Evolutionary conservation across 2,329 filamentous ascomycete genomes (phyloP).

Genomic region (Metarhizium guizhouense): DNA sequence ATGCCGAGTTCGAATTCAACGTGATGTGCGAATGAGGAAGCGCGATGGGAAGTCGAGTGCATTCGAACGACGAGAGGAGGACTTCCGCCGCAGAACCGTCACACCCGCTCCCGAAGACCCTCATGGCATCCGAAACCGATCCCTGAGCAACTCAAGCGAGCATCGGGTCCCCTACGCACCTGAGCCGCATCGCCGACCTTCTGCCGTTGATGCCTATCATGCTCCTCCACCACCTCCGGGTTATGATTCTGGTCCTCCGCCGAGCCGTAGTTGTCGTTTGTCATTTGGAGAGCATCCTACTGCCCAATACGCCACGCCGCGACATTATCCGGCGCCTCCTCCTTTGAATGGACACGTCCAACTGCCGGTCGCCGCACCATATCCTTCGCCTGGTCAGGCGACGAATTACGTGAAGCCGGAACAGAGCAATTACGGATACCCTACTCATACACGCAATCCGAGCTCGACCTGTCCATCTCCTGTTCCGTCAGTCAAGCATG

Average conservation of each 20-base stretch:
- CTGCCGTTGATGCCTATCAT: constrained; percentile 35
- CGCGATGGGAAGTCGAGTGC: constrained; percentile 60
- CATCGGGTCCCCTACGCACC: constrained; percentile 32
- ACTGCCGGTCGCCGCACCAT: constrained; percentile 24
- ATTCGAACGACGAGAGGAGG: constrained; percentile 56
- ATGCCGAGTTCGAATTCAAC: constrained; percentile 88
- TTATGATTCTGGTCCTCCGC: constrained; percentile 20
- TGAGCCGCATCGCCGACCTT: constrained; percentile 36
- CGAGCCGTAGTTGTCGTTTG: constrained; percentile 19
- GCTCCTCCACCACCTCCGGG: constrained; percentile 25
- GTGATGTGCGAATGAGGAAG: constrained; percentile 87
- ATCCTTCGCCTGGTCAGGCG: constrained; percentile 25
- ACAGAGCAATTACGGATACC: constrained; percentile 30
- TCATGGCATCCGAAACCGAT: constrained; percentile 40
- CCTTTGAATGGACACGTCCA: constrained; percentile 20
- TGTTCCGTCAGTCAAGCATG: constrained; percentile 19
- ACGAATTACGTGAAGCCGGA: constrained; percentile 22
- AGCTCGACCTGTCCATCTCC: constrained; percentile 23
- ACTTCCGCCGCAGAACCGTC: constrained; percentile 35
- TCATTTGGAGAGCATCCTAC: constrained; percentile 24
- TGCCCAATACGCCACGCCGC: constrained; percentile 25
- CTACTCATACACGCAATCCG: constrained; percentile 15
- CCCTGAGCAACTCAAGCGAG: constrained; percentile 50
- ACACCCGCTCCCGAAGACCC: constrained; percentile 25
- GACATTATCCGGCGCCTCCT: constrained; percentile 26